Evolutionary conservation across 768 basidiomycete genomes (phyloP), one percentile per base, ranked within the genome.

Genomic region (Gloeophyllum trabeum): DNA sequence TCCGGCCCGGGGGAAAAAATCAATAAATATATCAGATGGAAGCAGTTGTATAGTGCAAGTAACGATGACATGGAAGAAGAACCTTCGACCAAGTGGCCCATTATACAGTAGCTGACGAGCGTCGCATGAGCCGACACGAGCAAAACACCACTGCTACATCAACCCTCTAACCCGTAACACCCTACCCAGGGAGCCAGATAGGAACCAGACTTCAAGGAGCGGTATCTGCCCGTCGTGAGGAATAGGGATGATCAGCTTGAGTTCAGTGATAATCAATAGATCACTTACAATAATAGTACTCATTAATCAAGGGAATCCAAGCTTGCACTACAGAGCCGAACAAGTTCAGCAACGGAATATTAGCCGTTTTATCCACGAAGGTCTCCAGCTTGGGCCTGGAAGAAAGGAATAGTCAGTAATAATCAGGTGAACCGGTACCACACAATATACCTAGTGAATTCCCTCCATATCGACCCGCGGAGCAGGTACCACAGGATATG

Each of bases 261-360:
- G n/a, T n/a, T n/a, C n/a, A n/a, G n/a, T n/a, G n/a, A n/a, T n/a
- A n/a, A n/a, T 21, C 13, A 18, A 26, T n/a, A 20, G 26, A 69
- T n/a, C n/a, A 16, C 88, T 46, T 54, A 88, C 88, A 91, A 69
- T 91, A 91, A 65, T 91, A 81, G 63, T 91, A 91, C 54, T 86
- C 84, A 56, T 91, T 78, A 46, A 91, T 85, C 56, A 91, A 62
- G 16, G 87, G 89, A 48, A 91, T 76, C 88, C 89, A 91, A 53
- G 89, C 87, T 48, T 76, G 79, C 44, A 87, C 56, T 44, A 91
- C 62, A 20, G 78, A 73, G 48, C 84, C 69, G 30, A 87, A 59
- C 38, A 88, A 55, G n/a, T 79, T 75, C 21, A 91, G 53, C 21
- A 89, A 40, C 13, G 86, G 86, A 35, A 67, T 69, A 43, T 64